Base-by-base conservation (phyloP, 495 filamentous ascomycete species). In the Chaetomium fimeti region DNA sequence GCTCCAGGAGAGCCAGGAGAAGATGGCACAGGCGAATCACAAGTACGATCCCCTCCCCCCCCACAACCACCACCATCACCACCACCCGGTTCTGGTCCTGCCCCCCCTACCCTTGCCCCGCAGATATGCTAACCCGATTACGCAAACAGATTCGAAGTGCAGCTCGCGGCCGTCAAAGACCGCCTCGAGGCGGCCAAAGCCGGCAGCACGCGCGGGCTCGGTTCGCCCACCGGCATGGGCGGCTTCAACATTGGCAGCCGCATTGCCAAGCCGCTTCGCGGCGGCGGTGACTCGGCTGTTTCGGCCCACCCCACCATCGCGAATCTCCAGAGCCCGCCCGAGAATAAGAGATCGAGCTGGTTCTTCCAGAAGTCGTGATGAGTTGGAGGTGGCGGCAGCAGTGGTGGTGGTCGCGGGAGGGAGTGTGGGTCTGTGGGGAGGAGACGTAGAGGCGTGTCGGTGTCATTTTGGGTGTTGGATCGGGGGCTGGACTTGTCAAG, bases 1-100 rank as follows among this genome's bases (percentile, higher is more conserved):
- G 76, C 86, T 98, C 67, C 93, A 95, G 77, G 94, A 98, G 73
- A 94, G 90, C 70, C 94, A 98, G 79, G 94, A 98, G 78, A 98
- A 98, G 78, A 80, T 98, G 62, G 95, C 92, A 12, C 88, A 91
- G 52, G 92, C 94, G 16, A 98, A 97, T 74, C 93, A 97, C 76
- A 86, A 93, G 94, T 96, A 85, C 69, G 89, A 81, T 48, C 6
- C 24, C 18, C 5, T 53, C 32, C 49, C 57, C 47, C 53, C 60
- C 55, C 59, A 62, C 51, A n/a, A n/a, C n/a, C n/a, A n/a, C n/a
- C n/a, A n/a, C n/a, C n/a, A n/a, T n/a, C n/a, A n/a, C n/a, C 32
- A 5, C 8, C 32, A 36, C 32, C 32, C 32, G 6, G 12, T 36
- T 11, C 3, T 36, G 32, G 32, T 40, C 56, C 38, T 49, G 28